These are phyloP conservation scores for Kazachstania africana DNA, from an alignment of 805 yeast species.

Conservation along the genomic window DNA sequence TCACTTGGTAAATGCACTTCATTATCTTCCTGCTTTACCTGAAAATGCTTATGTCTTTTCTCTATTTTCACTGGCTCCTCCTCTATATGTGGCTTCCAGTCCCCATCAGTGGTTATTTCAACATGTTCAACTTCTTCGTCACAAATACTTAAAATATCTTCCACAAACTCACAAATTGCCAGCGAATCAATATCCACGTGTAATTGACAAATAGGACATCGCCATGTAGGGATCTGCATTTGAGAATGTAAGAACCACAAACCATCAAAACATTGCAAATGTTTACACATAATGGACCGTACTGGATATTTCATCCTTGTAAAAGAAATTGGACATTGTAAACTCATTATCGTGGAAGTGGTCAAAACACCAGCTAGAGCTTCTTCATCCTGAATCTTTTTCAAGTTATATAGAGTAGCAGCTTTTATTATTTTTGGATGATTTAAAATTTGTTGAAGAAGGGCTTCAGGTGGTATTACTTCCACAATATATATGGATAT, in stretches of 20 bases:
- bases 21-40: conserved; percentile 2
- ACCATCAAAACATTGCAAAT: conserved; percentile 87
- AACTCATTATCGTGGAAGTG: conserved; percentile 49
- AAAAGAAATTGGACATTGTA: conserved; percentile 72
- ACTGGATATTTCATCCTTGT: conserved; percentile 61
- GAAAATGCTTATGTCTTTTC: background rate
- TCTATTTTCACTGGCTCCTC: conserved; percentile 6
- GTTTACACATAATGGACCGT: conserved; percentile 60
- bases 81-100: conserved; percentile 42
- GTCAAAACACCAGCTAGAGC: conserved; percentile 64
- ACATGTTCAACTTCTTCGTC: conserved; percentile 49
- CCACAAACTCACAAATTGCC: conserved; percentile 63
- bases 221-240: conserved; percentile 71
- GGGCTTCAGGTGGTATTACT: conserved; percentile 28
- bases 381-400: conserved; percentile 2
- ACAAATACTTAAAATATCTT: conserved; percentile 48
- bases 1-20: no score
- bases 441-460: conserved; percentile 30
- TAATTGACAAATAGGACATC: conserved; percentile 70
- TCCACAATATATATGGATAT: conserved; percentile 52
- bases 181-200: conserved; percentile 42
- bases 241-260: conserved; percentile 62
- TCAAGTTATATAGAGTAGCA: conserved; percentile 33
- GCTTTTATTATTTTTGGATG: conserved; percentile 43
- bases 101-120: conserved; percentile 59